Evolutionary conservation across 495 filamentous ascomycete genomes (phyloP).

Genomic region (Aspergillus indologenus): DNA sequence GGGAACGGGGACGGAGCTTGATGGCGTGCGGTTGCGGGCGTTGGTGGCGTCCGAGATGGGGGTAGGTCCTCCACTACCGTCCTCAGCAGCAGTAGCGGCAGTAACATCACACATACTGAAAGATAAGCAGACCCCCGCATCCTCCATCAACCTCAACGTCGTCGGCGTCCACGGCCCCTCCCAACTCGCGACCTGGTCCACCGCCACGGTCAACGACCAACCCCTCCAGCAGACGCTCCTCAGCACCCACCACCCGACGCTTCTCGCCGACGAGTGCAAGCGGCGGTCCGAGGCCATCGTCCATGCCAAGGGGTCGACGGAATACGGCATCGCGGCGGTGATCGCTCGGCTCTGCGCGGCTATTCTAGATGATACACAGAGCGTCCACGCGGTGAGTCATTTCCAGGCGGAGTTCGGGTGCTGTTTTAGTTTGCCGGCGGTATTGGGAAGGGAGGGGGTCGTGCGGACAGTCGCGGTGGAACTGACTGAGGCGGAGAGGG

Average conservation of each 20-base stretch:
- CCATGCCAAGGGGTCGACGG: background rate
- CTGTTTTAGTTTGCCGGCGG: background rate
- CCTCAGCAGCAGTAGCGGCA: too few relatives aligned
- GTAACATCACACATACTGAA: too few relatives aligned
- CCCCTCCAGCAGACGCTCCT: background rate
- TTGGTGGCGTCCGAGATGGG: conserved; percentile 35
- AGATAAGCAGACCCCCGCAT: too few relatives aligned
- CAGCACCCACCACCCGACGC: background rate
- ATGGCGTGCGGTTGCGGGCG: conserved; percentile 36
- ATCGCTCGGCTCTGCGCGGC: background rate
- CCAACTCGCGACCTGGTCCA: conserved; percentile 44
- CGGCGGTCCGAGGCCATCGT: background rate
- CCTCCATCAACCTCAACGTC: too few relatives aligned
- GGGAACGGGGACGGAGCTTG: conserved; percentile 40
- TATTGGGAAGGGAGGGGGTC: background rate
- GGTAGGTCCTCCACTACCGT: too few relatives aligned
- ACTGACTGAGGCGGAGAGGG: background rate
- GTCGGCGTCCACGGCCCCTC: conserved; percentile 44
- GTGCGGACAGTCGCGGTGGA: background rate
- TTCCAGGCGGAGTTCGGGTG: background rate
- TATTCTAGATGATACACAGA: background rate
- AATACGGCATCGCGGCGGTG: background rate
- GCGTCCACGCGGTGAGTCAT: background rate
- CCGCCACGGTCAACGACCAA: background rate
- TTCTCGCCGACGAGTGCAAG: background rate